These are phyloP conservation scores for Pythium phragmitis DNA, from an alignment of 352 stramenopile species.

Conservation along the genomic window DNA sequence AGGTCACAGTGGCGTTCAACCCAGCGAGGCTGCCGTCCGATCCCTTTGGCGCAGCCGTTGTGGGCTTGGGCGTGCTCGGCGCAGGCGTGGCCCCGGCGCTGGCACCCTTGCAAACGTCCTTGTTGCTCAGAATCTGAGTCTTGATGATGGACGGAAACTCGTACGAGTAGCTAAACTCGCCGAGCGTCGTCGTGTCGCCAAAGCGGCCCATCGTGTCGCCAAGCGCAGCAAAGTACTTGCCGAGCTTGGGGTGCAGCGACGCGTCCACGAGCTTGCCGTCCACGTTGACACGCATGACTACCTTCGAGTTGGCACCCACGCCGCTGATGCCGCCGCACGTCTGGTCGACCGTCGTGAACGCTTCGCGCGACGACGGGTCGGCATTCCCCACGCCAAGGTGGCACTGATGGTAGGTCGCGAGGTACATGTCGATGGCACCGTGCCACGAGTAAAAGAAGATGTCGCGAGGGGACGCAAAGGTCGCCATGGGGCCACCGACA, in stretches of 20 bases:
- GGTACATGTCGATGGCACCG: constrained; percentile 63
- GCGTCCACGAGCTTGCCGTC: constrained; percentile 49
- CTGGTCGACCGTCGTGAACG: constrained; percentile 43
- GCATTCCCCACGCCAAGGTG: constrained; percentile 43
- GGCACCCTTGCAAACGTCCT: constrained; percentile 59
- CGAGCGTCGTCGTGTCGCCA: constrained; percentile 57
- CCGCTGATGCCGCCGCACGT: constrained; percentile 46
- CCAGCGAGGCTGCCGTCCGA: no score
- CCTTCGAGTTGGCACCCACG: constrained; percentile 31
- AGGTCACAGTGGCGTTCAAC: no score
- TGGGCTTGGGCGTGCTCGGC: constrained; percentile 34
- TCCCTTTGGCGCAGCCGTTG: no score
- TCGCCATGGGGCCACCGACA: constrained; percentile 53
- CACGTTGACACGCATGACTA: constrained; percentile 45
- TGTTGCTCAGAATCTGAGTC: constrained; percentile 66
- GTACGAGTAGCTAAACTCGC: constrained; percentile 75
- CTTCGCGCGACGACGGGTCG: constrained; percentile 30
- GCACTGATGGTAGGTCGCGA: constrained; percentile 68
- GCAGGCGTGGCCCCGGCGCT: constrained; percentile 25
- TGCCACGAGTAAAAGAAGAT: constrained; percentile 76
- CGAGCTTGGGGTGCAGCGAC: constrained; percentile 57
- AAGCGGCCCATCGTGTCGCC: constrained; percentile 62
- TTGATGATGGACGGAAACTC: constrained; percentile 54
- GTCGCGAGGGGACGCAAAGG: constrained; percentile 48
- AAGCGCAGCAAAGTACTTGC: constrained; percentile 59